Conservation (phyloP, 306 rosid genomes). For the Boehmeria nivea region DNA sequence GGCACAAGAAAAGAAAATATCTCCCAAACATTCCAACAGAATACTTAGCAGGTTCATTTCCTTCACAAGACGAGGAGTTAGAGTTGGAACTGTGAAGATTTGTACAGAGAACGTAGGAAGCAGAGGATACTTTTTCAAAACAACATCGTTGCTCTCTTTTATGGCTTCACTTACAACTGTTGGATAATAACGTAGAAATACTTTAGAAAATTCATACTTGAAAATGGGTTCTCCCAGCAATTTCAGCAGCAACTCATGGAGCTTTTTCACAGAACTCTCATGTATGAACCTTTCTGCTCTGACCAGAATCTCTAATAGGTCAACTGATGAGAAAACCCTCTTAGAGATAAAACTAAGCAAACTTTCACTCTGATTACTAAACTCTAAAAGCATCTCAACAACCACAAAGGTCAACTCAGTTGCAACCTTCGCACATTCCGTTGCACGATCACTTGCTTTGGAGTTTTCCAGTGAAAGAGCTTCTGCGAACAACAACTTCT, state of each 20-base stretch:
- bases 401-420: constrained; percentile 64
- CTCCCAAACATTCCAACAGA: constrained; percentile 70
- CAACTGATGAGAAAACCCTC: constrained; percentile 45
- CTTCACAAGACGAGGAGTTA: constrained; percentile 82
- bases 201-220: constrained; percentile 90
- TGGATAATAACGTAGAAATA: constrained; percentile 81
- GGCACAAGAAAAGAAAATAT: constrained; percentile 71
- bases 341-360: constrained; percentile 82
- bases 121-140: constrained; percentile 50
- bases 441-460: constrained; percentile 29
- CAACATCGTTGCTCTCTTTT: constrained; percentile 36
- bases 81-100: constrained; percentile 91
- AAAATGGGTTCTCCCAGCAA: constrained; percentile 85
- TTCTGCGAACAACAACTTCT: constrained; percentile 45
- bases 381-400: constrained; percentile 84
- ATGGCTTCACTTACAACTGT: constrained; percentile 56
- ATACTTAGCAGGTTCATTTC: constrained; percentile 76
- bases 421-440: constrained; percentile 49
- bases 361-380: constrained; percentile 89
- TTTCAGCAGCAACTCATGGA: constrained; percentile 77
- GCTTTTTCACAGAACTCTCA: constrained; percentile 53
- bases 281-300: constrained; percentile 68
- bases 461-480: constrained; percentile 28
- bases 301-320: constrained; percentile 54
- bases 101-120: constrained; percentile 81